phyloP scores from a whole-genome alignment of 768 basidiomycete species.

The Russula foetens region DNA sequence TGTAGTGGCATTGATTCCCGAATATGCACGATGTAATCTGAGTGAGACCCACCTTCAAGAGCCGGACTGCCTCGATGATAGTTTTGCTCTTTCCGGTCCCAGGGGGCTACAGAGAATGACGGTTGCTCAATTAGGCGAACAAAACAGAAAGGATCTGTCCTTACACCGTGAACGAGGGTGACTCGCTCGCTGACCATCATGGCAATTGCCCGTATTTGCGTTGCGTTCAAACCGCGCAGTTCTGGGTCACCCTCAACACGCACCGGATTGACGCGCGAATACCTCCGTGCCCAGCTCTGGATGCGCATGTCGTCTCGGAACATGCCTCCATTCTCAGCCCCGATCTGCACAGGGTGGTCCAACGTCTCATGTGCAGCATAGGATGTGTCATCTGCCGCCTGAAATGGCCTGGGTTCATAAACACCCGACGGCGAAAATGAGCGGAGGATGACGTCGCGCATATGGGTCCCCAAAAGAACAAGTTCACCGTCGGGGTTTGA shows the following conservation, averaged over 20 bases:
- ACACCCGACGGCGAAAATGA: constrained; percentile 35
- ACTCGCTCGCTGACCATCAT: constrained; percentile 76
- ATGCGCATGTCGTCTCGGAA: constrained; percentile 71
- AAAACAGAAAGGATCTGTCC: constrained; percentile 21
- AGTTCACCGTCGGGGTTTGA: constrained; percentile 34
- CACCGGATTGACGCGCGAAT: constrained; percentile 51
- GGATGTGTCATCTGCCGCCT: constrained; percentile 33
- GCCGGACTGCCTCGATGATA: constrained; percentile 73
- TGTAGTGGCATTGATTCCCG: constrained; percentile 25
- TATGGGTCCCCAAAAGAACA: constrained; percentile 59
- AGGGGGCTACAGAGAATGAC: constrained; percentile 54
- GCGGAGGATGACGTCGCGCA: constrained; percentile 63
- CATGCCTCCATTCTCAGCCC: constrained; percentile 32
- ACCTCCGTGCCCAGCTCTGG: constrained; percentile 72
- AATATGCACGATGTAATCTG: background rate
- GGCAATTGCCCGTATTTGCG: constrained; percentile 78
- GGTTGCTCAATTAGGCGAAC: background rate
- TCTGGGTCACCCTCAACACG: constrained; percentile 72
- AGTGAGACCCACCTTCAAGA: constrained; percentile 53
- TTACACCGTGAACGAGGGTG: constrained; percentile 81
- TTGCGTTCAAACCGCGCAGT: constrained; percentile 53
- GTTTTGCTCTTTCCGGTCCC: constrained; percentile 93
- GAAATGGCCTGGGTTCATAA: constrained; percentile 30
- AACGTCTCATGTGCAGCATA: constrained; percentile 32
- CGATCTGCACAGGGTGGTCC: constrained; percentile 30